Conservation (phyloP, 129 eudicot genomes). For the Sambucus nigra region DNA sequence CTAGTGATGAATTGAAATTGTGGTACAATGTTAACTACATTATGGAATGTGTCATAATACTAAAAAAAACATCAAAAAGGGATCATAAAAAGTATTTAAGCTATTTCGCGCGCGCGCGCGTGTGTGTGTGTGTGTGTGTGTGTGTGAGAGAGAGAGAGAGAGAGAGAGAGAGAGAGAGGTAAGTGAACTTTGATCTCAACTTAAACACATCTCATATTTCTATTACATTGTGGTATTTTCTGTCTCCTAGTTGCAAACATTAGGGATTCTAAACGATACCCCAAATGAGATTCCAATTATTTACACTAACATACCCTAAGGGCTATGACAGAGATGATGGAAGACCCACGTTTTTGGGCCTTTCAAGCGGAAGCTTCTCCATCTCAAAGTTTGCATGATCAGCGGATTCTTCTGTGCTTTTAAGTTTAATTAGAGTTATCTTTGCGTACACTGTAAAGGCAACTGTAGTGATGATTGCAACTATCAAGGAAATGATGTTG, state of each 20-base stretch:
- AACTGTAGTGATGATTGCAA: conserved; percentile 48
- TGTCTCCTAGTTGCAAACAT: conserved; percentile 27
- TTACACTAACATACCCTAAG: conserved; percentile 29
- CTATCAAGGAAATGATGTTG: conserved; percentile 64
- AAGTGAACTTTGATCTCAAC: no score
- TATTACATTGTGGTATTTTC: conserved; percentile 7
- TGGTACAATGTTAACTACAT: no score
- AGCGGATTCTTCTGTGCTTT: conserved; percentile 29
- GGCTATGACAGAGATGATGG: conserved; percentile 19
- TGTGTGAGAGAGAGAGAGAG: no score
- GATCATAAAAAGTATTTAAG: no score
- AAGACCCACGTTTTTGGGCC: conserved; percentile 36
- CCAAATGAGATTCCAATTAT: conserved; percentile 20
- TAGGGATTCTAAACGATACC: conserved; percentile 20
- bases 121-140: neutral
- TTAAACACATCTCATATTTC: conserved; percentile 14
- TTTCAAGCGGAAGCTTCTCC: conserved; percentile 58
- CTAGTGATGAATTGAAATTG: no score
- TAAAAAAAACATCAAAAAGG: no score
- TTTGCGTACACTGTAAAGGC: conserved; percentile 66
- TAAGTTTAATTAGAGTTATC: conserved; percentile 45
- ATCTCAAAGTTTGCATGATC: conserved; percentile 24
- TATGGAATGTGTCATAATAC: no score
- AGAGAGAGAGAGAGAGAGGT: no score
- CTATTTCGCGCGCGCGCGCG: no score